Evolutionary conservation across 495 filamentous ascomycete genomes (phyloP).

Genomic region (Penicillium samsonianum): DNA sequence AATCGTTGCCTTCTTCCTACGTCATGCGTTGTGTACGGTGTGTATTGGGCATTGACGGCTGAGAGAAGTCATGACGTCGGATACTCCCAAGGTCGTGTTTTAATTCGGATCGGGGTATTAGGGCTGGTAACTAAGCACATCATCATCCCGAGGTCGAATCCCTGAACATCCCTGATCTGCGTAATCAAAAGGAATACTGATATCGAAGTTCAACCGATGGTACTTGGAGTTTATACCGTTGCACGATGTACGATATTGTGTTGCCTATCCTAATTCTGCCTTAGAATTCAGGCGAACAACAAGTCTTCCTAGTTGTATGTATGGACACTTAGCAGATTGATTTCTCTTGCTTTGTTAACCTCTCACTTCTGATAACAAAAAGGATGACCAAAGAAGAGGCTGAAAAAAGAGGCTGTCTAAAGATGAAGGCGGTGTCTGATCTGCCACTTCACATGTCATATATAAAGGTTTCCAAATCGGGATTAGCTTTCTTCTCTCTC

Average conservation of each 20-base stretch:
- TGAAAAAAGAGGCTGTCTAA: not conserved
- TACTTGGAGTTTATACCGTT: not conserved
- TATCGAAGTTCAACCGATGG: not conserved
- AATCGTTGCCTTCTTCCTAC: not conserved
- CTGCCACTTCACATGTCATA: conserved; percentile 4
- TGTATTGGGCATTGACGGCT: not conserved
- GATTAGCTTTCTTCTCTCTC: not conserved
- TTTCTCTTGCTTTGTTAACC: not conserved
- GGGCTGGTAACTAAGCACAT: not conserved
- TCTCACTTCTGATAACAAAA: not conserved
- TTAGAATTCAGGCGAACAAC: not conserved
- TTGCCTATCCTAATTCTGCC: not conserved
- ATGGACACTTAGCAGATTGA: not conserved
- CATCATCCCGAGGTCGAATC: not conserved
- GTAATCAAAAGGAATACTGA: not conserved
- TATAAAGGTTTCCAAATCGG: not conserved
- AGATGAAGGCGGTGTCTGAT: conserved; percentile 1
- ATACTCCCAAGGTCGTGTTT: conserved; percentile 1
- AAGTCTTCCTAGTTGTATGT: not conserved
- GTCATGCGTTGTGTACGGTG: not conserved
- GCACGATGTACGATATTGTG: not conserved
- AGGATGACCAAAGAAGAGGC: not conserved
- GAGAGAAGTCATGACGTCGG: conserved; percentile 11
- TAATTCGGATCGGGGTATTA: not conserved
- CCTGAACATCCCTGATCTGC: not conserved